Conservation (phyloP, 306 rosid genomes). For the Vicia sativa region DNA sequence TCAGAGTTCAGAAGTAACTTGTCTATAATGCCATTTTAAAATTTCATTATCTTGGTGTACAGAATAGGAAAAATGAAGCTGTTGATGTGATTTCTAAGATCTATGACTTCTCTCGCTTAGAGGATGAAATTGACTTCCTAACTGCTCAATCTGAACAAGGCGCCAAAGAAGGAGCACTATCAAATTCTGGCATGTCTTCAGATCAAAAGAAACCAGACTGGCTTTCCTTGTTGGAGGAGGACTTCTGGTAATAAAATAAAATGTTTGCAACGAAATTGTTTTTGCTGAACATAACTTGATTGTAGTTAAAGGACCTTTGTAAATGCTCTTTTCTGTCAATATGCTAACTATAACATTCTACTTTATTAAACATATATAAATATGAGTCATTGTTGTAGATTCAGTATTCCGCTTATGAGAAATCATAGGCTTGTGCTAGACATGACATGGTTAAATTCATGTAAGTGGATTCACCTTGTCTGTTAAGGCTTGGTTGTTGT, state of each 20-base stretch:
- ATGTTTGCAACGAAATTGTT: neutral
- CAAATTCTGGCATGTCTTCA: constrained; percentile 65
- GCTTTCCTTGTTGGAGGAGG: constrained; percentile 92
- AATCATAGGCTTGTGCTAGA: constrained; percentile 15
- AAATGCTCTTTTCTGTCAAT: constrained; percentile 24
- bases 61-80: constrained; percentile 69
- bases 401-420: constrained; percentile 5
- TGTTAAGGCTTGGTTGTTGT: constrained; percentile 1
- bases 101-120: constrained; percentile 66
- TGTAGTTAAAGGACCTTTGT: constrained; percentile 21
- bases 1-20: constrained; percentile 30
- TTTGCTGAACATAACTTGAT: constrained; percentile 2
- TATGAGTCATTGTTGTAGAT: constrained; percentile 8
- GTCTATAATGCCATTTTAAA: neutral
- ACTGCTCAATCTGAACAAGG: constrained; percentile 73
- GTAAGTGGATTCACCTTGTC: neutral
- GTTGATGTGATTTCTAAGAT: constrained; percentile 72
- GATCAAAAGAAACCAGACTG: constrained; percentile 71
- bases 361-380: constrained; percentile 9
- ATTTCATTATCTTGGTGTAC: constrained; percentile 34
- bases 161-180: constrained; percentile 53
- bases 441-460: neutral
- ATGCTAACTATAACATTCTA: constrained; percentile 6
- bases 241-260: constrained; percentile 63
- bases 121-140: constrained; percentile 79